Base-by-base conservation (phyloP, 139 green algal genomes). In the Micractinium conductrix region DNA sequence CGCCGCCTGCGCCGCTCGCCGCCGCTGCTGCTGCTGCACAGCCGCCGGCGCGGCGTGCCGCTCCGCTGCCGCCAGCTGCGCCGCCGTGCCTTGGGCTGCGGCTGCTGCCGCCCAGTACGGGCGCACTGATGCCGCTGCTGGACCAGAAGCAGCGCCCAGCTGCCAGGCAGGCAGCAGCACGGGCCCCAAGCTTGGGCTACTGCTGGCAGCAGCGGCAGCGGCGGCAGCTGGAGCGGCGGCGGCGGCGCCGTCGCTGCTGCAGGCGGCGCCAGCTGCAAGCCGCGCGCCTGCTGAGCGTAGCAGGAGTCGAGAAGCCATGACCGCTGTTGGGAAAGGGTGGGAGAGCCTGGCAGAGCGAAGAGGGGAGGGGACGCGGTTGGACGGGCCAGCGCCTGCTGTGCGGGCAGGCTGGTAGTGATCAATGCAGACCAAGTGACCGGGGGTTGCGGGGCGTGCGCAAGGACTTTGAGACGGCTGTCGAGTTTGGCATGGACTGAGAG, bases 51-150 rank as follows among this genome's bases (percentile, higher is more conserved):
- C 48, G 12, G 12, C 14, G 48, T 80, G 73, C 70, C 7, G 63
- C n/a, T 7, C 30, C 28, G 28, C 63, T 24, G 63, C 4, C 2
- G 8, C 24, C 2, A 22, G 63, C n/a, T 7, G 63, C 28, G 28
- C 63, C 8, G 63, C 4, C 2, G 8, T 63, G 30, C 7, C 6
- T 30, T 1, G 2, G 10, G 78, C 78, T 22, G 44, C 44, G 24
- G 78, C 78, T n/a, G 79, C 79, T 21, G 79, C 79, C 2, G 35
- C 26, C 48, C 44, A 67, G n/a, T 79, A 79, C 16, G 50, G 45
- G 1, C 73, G 73, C 45, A n/a, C 28, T 26, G n/a, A n/a, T n/a
- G 42, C 70, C 2, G 70, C 42, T 60, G 70, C 37, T 10, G 70
- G 42, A 4, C 42, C 42, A 44, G 42, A 19, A 33, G 14, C 67